A percentile compares a stretch with the other conserved stretches of the same genome.
Evolutionary conservation across 2,329 filamentous ascomycete species (phyloP).

Genomic region (Aquanectria penicillioides): DNA sequence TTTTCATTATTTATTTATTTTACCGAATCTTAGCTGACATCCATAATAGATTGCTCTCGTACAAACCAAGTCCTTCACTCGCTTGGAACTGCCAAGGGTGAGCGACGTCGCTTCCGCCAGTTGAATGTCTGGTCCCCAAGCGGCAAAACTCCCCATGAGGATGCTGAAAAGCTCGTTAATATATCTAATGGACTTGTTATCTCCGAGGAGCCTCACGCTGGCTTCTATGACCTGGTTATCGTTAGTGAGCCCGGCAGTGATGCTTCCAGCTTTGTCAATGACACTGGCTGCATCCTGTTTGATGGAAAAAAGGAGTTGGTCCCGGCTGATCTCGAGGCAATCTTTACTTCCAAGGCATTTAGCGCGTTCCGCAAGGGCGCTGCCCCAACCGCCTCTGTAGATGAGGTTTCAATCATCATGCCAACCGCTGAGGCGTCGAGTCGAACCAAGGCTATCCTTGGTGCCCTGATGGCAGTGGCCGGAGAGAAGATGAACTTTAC

Average conservation of each 20-base stretch:
- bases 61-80: conserved; percentile 21
- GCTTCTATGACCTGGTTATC: conserved; percentile 32
- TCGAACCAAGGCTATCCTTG: conserved; percentile 25
- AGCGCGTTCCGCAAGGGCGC: conserved; percentile 24
- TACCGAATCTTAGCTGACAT: too few species aligned
- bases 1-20: too few species aligned
- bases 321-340: conserved; percentile 18
- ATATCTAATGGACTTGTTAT: conserved; percentile 21
- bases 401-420: conserved; percentile 29
- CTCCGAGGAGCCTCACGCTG: conserved; percentile 24
- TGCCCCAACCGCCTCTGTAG: not conserved
- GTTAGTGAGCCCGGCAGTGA: conserved; percentile 32
- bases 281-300: conserved; percentile 61
- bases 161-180: conserved; percentile 16
- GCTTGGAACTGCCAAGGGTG: conserved; percentile 28
- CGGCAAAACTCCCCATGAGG: conserved; percentile 17
- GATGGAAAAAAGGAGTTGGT: conserved; percentile 27
- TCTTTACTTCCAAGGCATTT: conserved; percentile 23
- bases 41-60: too few species aligned
- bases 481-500: conserved; percentile 19
- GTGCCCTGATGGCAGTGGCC: conserved; percentile 20
- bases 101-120: conserved; percentile 33
- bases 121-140: conserved; percentile 32
- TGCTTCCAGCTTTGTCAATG: conserved; percentile 27
- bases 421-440: conserved; percentile 23